Evolutionary conservation across 352 stramenopile genomes (phyloP).

Genomic region (Pythium biforme): DNA sequence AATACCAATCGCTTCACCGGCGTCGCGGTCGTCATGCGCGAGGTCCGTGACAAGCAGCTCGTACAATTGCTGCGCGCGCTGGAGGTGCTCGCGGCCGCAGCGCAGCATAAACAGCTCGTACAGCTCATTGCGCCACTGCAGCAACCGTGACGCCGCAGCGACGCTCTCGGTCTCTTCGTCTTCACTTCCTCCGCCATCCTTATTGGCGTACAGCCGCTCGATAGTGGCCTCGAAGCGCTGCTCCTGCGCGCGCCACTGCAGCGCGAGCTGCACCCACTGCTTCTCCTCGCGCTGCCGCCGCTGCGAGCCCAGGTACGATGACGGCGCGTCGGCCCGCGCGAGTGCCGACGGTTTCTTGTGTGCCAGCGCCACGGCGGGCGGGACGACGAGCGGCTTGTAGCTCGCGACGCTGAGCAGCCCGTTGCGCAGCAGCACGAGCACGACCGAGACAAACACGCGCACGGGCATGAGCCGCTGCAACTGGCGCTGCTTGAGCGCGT

Average conservation of each 20-base stretch:
- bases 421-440: conserved; percentile 61
- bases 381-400: conserved; percentile 33
- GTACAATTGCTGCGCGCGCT: conserved; percentile 27
- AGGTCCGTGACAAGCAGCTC: conserved; percentile 6
- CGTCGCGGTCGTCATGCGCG: not conserved
- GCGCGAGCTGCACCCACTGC: conserved; percentile 49
- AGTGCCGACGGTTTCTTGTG: not conserved
- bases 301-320: conserved; percentile 7
- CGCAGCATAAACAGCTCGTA: conserved; percentile 49
- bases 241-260: conserved; percentile 55
- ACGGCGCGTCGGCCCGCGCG: not conserved
- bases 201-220: conserved; percentile 41
- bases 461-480: conserved; percentile 53
- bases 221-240: conserved; percentile 46
- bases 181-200: not conserved
- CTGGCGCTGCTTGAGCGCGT: conserved; percentile 56
- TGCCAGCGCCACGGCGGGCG: not conserved
- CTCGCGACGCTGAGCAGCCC: conserved; percentile 54
- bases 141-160: conserved; percentile 32
- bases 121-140: conserved; percentile 55
- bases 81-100: conserved; percentile 26
- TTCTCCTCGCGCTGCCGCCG: conserved; percentile 41
- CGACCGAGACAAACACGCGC: conserved; percentile 62
- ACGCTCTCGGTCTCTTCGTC: conserved; percentile 9
- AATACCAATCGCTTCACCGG: not conserved